Conservation (phyloP, 495 filamentous ascomycete species). For the Lepidopterella palustris region DNA sequence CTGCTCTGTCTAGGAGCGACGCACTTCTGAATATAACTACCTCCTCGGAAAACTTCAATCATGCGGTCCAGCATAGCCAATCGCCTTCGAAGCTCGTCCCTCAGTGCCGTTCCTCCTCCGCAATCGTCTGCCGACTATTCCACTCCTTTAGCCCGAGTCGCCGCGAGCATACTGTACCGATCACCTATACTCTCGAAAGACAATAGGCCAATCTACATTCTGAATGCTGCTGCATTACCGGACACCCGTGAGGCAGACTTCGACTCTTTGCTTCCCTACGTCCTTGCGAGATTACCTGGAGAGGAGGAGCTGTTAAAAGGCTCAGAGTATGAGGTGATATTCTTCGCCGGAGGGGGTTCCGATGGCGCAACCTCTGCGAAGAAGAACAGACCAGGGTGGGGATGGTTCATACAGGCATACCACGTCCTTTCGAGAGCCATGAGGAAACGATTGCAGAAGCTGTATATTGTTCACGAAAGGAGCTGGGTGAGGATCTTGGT, state of each 20-base stretch:
- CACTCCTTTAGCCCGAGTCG: conserved; percentile 35
- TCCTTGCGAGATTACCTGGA: conserved; percentile 47
- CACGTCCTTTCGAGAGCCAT: conserved; percentile 47
- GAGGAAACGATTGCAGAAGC: conserved; percentile 46
- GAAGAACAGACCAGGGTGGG: conserved; percentile 47
- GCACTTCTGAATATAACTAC: not conserved
- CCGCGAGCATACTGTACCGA: conserved; percentile 45
- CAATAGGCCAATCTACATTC: conserved; percentile 45
- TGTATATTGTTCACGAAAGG: conserved; percentile 54
- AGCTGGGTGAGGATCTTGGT: conserved; percentile 50
- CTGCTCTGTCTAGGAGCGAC: not conserved
- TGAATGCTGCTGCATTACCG: conserved; percentile 52
- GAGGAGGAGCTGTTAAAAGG: conserved; percentile 49
- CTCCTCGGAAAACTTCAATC: not conserved
- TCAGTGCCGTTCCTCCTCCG: conserved; percentile 31
- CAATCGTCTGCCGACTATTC: conserved; percentile 39
- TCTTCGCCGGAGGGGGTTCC: conserved; percentile 47
- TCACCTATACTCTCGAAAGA: conserved; percentile 43
- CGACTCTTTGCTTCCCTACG: conserved; percentile 50
- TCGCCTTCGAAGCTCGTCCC: conserved; percentile 26
- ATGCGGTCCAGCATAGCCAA: conserved; percentile 22
- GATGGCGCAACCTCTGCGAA: conserved; percentile 37
- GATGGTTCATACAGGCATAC: conserved; percentile 54
- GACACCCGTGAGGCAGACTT: conserved; percentile 47
- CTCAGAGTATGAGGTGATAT: conserved; percentile 49